Conservation (phyloP, 345 rosid genomes). For the Brassica incana region DNA sequence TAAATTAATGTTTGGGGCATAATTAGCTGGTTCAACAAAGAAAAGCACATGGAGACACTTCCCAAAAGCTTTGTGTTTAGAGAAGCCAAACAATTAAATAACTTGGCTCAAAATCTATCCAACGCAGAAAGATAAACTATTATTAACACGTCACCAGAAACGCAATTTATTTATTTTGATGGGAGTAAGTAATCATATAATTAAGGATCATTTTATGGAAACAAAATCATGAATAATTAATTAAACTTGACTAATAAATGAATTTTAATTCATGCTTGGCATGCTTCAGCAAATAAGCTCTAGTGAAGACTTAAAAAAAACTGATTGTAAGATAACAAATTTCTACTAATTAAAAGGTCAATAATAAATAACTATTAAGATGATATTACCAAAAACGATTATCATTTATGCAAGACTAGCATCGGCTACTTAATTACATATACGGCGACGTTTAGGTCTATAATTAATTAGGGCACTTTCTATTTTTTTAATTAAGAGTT, state of each 20-base stretch:
- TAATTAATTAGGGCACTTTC: constrained; percentile 8
- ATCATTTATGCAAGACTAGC: not conserved
- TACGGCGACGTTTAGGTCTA: constrained; percentile 14
- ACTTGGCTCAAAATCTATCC: constrained; percentile 31
- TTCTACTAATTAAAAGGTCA: constrained; percentile 14
- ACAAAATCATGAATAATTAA: not conserved
- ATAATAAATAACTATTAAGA: not conserved
- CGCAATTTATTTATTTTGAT: not conserved
- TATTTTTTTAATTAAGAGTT: not conserved
- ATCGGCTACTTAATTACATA: not conserved
- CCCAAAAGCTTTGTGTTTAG: constrained; percentile 26
- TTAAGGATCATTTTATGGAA: not conserved
- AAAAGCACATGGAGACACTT: constrained; percentile 41
- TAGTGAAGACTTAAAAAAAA: not conserved
- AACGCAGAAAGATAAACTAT: not conserved
- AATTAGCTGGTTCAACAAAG: constrained; percentile 43
- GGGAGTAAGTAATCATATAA: not conserved
- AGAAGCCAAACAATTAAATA: constrained; percentile 19
- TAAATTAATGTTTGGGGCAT: constrained; percentile 29
- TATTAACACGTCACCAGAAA: not conserved
- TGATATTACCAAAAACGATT: not conserved
- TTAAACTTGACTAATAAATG: not conserved
- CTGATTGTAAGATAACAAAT: not conserved
- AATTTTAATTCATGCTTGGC: constrained; percentile 1
- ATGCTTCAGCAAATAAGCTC: constrained; percentile 26